Base-by-base conservation (phyloP, 176 grass and related monocot species). In the Oryza australiensis region DNA sequence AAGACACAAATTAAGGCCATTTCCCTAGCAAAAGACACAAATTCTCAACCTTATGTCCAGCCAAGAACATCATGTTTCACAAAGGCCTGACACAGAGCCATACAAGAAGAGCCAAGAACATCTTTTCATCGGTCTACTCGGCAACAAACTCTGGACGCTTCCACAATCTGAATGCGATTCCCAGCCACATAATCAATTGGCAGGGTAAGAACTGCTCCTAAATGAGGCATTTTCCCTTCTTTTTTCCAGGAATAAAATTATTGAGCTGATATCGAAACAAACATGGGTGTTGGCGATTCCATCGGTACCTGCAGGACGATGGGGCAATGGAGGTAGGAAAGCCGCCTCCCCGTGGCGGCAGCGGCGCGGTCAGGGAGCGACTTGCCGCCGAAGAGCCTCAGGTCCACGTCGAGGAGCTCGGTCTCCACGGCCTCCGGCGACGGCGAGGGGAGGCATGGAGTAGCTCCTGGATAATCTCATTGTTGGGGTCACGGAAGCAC, bases 371-470 rank as follows among this genome's bases (percentile, higher is more conserved):
- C 90, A 12, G 86, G 92, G 9, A 98, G 88, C 2, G 79, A 76
- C 53, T 88, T 94, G 22, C 62, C 88, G 0, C 90, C 92, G 55
- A 91, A 94, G 4, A 77, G n/a, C 55, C 86, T 89, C 88, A 93
- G 45, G 72, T 94, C 86, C 79, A 92, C 84, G 86, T 87, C 70
- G 78, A 89, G 28, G 70, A 94, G 95, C 82, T 89, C 86, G 64
- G 92, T 60, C 45, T 94, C 92, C 64, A 94, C 76, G 66, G 83
- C 83, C 65, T 92, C 87, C 64, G 79, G 68, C 77, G 81, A 86
- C 12, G 82, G 38, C n/a, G 80, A 59, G 32, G 90, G 75, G 82
- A 63, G 0, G 73, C 57, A 22, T 51, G 86, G 65, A 87, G 80
- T 18, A 86, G 74, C 35, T 81, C 80, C 13, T 87, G 77, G 70